Base-by-base conservation (phyloP, 495 filamentous ascomycete genomes). In the Penicillium subrubescens region DNA sequence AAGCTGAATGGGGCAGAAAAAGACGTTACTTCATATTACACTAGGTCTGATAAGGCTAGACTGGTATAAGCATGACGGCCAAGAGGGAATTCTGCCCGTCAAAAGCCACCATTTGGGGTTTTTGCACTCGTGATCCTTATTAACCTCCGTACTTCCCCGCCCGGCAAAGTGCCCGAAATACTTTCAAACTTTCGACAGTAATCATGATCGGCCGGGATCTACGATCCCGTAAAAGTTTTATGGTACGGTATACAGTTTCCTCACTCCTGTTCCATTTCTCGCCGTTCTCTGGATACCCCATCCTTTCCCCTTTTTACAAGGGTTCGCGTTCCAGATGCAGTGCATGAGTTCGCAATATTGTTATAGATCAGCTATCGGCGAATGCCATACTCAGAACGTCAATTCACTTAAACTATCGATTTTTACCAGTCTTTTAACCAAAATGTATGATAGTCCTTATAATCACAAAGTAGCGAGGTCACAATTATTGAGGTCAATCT, bases 351-450 rank as follows among this genome's bases (percentile, higher is more conserved):
- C n/a, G n/a, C n/a, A n/a, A n/a, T n/a, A n/a, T n/a, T n/a, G n/a
- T n/a, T n/a, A n/a, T n/a, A n/a, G n/a, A n/a, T n/a, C n/a, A n/a
- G n/a, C n/a, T n/a, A n/a, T n/a, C n/a, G n/a, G 27, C 48, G 48
- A 51, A 51, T 51, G 48, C 48, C 48, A 51, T 51, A 51, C 48
- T 51, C 48, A 51, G 48, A 51, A 51, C 48, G 48, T 51, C 48
- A 11, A 51, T 51, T 51, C 19, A 5, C 48, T 51, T 51, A 51
- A 25, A 51, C 48, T 51, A 7, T 51, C 21, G 48, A 51, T 51
- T 51, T 51, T 27, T 51, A 51, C 48, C 21, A 25, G 48, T 27
- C 48, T 51, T 51, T 51, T 51, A 27, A 27, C 5, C 43, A 48
- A 48, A 48, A 48, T 48, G 12, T 48, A 48, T 48, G 43, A 48